These are phyloP conservation scores for Hylodesmum podocarpum DNA, from an alignment of 306 rosid species.

Conservation along the genomic window DNA sequence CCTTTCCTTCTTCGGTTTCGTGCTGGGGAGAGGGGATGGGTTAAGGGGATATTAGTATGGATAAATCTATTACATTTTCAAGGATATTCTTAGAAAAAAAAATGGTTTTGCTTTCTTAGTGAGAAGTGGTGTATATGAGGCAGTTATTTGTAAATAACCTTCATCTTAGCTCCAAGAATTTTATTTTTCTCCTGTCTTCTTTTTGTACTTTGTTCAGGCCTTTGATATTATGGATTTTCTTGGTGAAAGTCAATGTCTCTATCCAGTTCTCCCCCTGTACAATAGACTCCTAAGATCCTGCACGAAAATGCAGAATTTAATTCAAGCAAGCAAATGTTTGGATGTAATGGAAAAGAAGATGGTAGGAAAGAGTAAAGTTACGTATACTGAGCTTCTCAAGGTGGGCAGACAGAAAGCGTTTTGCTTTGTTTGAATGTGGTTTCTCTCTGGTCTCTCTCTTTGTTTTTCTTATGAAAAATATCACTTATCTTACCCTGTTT, in stretches of 20 bases:
- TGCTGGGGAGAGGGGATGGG: constrained; percentile 3
- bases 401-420: constrained; percentile 41
- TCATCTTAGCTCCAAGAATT: constrained; percentile 7
- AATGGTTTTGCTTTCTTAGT: background rate
- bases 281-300: constrained; percentile 64
- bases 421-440: background rate
- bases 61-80: constrained; percentile 9
- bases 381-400: constrained; percentile 75
- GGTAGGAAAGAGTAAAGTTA: constrained; percentile 76
- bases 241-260: constrained; percentile 48
- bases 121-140: constrained; percentile 15
- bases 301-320: constrained; percentile 37
- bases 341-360: constrained; percentile 70
- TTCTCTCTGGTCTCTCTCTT: too few relatives aligned
- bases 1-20: background rate
- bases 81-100: background rate
- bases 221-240: constrained; percentile 57
- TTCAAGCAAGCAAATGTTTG: constrained; percentile 69
- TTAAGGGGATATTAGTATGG: background rate
- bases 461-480: background rate
- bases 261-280: constrained; percentile 47
- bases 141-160: constrained; percentile 6
- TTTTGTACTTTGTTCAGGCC: constrained; percentile 55
- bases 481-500: constrained; percentile 38
- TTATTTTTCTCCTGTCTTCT: constrained; percentile 28